A percentile compares a stretch with the other conserved stretches of the same genome.
These are phyloP conservation scores for Trypanosoma grayi DNA, from an alignment of 208 protist genomes.

Conservation along the genomic window DNA sequence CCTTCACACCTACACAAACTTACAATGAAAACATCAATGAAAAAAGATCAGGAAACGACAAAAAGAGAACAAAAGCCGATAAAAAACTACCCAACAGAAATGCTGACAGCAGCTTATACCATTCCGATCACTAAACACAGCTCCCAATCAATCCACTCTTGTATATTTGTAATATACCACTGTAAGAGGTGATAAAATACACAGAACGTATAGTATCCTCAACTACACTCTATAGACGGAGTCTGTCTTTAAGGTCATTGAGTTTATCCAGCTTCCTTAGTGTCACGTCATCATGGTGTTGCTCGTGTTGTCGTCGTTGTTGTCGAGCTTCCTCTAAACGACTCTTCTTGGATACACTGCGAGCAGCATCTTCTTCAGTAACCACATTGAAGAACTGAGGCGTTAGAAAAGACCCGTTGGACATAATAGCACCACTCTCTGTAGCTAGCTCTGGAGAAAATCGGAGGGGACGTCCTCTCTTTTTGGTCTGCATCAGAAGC, in stretches of 20 bases:
- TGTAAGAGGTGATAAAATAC: neutral
- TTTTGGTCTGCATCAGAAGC: neutral
- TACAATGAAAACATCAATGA: neutral
- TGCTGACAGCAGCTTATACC: neutral
- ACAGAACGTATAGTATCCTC: neutral
- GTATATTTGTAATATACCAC: neutral
- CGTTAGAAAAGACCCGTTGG: neutral
- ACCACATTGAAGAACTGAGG: neutral
- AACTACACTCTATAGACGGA: constrained; percentile 10
- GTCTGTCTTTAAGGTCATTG: constrained; percentile 20
- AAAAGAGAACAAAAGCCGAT: constrained; percentile 3
- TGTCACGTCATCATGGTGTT: constrained; percentile 3
- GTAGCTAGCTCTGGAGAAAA: constrained; percentile 6
- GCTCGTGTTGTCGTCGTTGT: constrained; percentile 11
- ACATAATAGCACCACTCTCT: neutral
- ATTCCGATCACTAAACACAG: neutral
- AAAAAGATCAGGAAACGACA: constrained; percentile 3
- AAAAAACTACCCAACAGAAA: neutral
- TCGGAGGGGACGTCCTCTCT: neutral
- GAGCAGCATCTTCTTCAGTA: neutral
- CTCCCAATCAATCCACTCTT: neutral
- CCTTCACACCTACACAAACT: constrained; percentile 5
- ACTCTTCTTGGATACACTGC: constrained; percentile 20
- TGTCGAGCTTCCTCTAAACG: constrained; percentile 21
- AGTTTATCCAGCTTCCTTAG: constrained; percentile 18